Evolutionary conservation across 2,329 filamentous ascomycete species (phyloP), one percentile per base, ranked within the genome.

Genomic region (Phialophora tarda): DNA sequence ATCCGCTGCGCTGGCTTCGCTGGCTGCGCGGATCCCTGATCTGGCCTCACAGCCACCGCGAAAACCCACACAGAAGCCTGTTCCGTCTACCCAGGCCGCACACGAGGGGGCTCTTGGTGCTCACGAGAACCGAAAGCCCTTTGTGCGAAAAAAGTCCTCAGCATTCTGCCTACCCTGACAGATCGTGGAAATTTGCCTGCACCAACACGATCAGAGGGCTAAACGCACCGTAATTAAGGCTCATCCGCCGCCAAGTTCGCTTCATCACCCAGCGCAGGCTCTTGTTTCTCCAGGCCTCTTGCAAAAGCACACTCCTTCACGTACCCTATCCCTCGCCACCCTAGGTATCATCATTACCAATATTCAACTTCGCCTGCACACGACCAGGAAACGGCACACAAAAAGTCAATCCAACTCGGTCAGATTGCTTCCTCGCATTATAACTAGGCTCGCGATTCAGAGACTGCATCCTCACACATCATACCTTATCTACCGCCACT

Each of bases 401-500:
- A 30, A 26, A 53, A 14, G n/a, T 44, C 47, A 30, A 32, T 24
- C 17, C 14, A n/a, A n/a, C 41, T 60, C 61, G 14, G 48, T 24
- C 21, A 51, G 48, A 23, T 28, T 23, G 17, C 17, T 58, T 41
- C 32, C 17, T 17, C 24, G 24, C 53, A 24, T 44, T 50, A 54
- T 38, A 38, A 48, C 59, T 28, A 55, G 32, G 50, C 55, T 61
- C 44, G 28, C 21, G 34, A 58, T 60, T 50, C 68, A 62, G 55
- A 62, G 50, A 61, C 62, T 41, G n/a, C 59, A 38, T 14, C 32
- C 59, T 10, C 59, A 14, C 7, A 38, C 30, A 53, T n/a, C 28
- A 34, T 34, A 61, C 68, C 65, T 68, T 70, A 70, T 70, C 68
- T 70, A 60, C 65, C 63, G 63, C 68, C 68, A 70, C 65, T 68